A percentile compares a stretch with the other conserved stretches of the same genome.
Evolutionary conservation across 1,139 yeast genomes (phyloP).

Genomic region (Scheffersomyces segobiensis): DNA sequence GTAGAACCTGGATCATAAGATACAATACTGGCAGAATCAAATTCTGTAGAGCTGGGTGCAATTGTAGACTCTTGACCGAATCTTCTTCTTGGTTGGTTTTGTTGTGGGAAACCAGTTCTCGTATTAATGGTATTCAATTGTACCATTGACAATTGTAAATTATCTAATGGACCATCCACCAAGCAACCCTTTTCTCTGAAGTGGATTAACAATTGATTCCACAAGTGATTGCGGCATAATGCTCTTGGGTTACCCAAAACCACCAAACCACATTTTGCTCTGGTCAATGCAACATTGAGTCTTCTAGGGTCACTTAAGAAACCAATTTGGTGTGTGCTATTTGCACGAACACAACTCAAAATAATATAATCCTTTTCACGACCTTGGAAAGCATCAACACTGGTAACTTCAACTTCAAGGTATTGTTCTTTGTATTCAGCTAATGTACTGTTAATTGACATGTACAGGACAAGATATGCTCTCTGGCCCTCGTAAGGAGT

Average conservation of each 20-base stretch:
- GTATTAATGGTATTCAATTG: conserved; percentile 39
- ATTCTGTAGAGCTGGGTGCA: conserved; percentile 19
- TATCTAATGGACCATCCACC: conserved; percentile 90
- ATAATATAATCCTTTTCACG: conserved; percentile 91
- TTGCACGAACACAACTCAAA: conserved; percentile 88
- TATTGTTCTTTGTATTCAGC: conserved; percentile 61
- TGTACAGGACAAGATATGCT: conserved; percentile 75
- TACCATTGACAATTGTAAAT: conserved; percentile 70
- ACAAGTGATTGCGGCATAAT: conserved; percentile 66
- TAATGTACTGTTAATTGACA: conserved; percentile 72
- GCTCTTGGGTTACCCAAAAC: conserved; percentile 86
- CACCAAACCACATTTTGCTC: conserved; percentile 84
- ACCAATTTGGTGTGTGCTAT: conserved; percentile 80
- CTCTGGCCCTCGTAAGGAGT: conserved; percentile 97
- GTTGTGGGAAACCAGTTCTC: not conserved
- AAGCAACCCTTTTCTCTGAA: conserved; percentile 83
- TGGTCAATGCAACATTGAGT: conserved; percentile 86
- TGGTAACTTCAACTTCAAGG: conserved; percentile 78
- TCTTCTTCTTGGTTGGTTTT: not conserved
- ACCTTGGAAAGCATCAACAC: conserved; percentile 96
- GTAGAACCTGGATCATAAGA: conserved; percentile 38
- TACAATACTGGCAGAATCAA: conserved; percentile 51
- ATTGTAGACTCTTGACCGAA: conserved; percentile 5
- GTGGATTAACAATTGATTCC: conserved; percentile 79
- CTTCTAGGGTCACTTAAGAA: conserved; percentile 89